Evolutionary conservation across 768 basidiomycete species (phyloP), one percentile per base, ranked within the genome.

Genomic region (Lyophyllum semitale): DNA sequence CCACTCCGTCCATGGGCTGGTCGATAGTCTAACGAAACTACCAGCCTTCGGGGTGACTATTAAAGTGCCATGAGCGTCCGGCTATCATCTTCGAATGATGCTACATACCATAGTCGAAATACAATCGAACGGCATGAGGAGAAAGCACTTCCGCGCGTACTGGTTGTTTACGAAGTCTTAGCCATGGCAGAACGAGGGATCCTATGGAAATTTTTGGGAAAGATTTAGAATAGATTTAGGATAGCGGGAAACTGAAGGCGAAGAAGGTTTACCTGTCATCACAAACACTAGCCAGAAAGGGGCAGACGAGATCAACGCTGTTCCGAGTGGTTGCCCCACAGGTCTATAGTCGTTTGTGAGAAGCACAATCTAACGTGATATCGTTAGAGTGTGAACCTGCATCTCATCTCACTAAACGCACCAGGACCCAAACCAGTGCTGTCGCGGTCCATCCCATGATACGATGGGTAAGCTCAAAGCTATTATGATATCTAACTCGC

Each of bases 201-300:
- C 63, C 75, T 74, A 51, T 58, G 42, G 20, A 4, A 57, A n/a
- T n/a, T n/a, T n/a, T n/a, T n/a, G n/a, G n/a, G n/a, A n/a, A n/a
- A n/a, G n/a, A n/a, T n/a, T n/a, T n/a, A n/a, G n/a, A n/a, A n/a
- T n/a, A 53, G 33, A 9, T 23, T 46, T 25, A 30, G 44, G 18
- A 27, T 25, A 12, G 17, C 25, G 27, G 9, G 11, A 20, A 4
- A 2, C 8, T 40, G 8, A 52, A 20, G 23, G 9, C 13, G 12
- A 17, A 27, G 18, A 6, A 63, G 8, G 18, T 59, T 40, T 42
- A 76, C 77, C 64, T 33, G 82, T 83, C 66, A 84, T 66, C 42
- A 82, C 67, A 17, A 77, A 63, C 17, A 83, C 72, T n/a, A 86
- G 66, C 84, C 84, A 86, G 64, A 86, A 81, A 18, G 82, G 76